Evolutionary conservation across 768 basidiomycete species (phyloP), one percentile per base, ranked within the genome.

Genomic region (Asterophora parasitica): DNA sequence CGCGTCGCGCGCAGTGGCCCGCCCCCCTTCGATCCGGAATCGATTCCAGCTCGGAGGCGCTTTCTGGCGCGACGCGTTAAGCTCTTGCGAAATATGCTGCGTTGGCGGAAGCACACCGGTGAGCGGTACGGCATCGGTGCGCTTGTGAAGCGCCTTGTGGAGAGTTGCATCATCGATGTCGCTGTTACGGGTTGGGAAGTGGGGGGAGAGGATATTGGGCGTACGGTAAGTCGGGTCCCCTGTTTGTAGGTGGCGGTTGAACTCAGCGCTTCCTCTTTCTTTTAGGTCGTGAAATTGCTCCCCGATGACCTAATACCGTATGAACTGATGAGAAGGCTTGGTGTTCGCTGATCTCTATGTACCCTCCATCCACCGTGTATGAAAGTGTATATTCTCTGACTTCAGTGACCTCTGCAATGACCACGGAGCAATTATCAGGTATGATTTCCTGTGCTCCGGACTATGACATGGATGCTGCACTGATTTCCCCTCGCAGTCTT

Each of bases 101-200:
- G 74, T 43, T 95, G 90, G 89, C 73, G 86, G 50, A 85, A 85
- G 57, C 83, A 83, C 57, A 71, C 78, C 2, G 80, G 81, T 19
- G 82, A 82, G 53, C 70, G 67, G 40, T 82, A 73, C 54, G 78
- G 78, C 6, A 58, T 81, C n/a, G 78, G 74, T 7, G 64, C 71
- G 40, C 66, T 88, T 37, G 73, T 79, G 16, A 72, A 66, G 11
- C 74, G 72, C 52, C 64, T 92, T 12, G 72, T 88, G 7, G 76
- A 76, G 16, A 69, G 75, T 15, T 76, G 75, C 51, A 73, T 93
- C 35, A 58, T 85, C 42, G 79, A 77, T 4, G 71, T 88, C 26
- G 83, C 91, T 4, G 75, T 81, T 51, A 76, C 74, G 47, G 87
- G 86, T 7, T 96, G 92, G 93, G 89, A 91, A 35, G 85, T 89